phyloP scores from a whole-genome alignment of 805 yeast genomes.

The Candida sakaeoensis region DNA sequence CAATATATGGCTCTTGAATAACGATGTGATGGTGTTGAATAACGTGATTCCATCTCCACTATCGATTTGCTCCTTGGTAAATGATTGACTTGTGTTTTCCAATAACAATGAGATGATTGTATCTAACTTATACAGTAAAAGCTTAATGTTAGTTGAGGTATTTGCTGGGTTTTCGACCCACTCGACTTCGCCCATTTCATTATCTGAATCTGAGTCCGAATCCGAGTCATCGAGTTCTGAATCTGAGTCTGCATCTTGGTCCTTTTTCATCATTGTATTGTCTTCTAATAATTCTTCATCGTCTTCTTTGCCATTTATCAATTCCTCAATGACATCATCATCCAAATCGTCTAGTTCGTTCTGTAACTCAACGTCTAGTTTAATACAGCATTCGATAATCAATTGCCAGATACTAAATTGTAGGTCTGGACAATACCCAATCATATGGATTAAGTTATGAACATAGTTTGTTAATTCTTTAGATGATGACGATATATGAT shows the following conservation, averaged over 20 bases:
- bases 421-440: conserved; percentile 73
- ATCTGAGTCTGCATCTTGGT: conserved; percentile 30
- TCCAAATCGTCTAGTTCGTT: conserved; percentile 83
- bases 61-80: conserved; percentile 49
- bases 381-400: conserved; percentile 74
- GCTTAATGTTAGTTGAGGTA: conserved; percentile 45
- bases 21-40: conserved; percentile 69
- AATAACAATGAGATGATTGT: conserved; percentile 58
- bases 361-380: conserved; percentile 88
- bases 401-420: conserved; percentile 75
- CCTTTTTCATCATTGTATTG: conserved; percentile 12
- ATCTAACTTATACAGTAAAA: conserved; percentile 69
- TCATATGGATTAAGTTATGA: conserved; percentile 54
- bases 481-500: conserved; percentile 59
- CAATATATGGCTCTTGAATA: conserved; percentile 76
- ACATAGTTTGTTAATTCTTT: conserved; percentile 58
- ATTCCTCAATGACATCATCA: conserved; percentile 58
- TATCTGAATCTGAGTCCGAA: conserved; percentile 39
- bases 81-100: conserved; percentile 43
- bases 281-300: conserved; percentile 48
- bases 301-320: conserved; percentile 45
- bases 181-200: conserved; percentile 39
- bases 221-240: conserved; percentile 45
- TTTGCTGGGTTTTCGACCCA: conserved; percentile 37
- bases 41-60: conserved; percentile 63